Conservation (phyloP, 306 rosid species). For the Medicago lupulina region DNA sequence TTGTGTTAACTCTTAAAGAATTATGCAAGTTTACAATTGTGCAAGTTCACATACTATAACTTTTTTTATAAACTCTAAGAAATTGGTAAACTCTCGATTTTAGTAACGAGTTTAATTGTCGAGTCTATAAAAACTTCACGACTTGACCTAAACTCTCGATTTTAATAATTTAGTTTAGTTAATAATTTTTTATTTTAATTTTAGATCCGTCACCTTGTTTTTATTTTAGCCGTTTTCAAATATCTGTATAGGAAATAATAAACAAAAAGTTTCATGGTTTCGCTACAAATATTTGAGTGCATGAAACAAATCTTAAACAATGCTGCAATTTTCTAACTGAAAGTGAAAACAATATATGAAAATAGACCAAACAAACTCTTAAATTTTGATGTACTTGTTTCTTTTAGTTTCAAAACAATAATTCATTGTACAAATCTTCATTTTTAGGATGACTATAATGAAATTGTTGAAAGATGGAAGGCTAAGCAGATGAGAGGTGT, state of each 20-base stretch:
- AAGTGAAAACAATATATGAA: neutral
- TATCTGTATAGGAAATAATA: too few relatives aligned
- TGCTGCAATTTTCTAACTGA: neutral
- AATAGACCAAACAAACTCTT: neutral
- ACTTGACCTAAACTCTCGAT: neutral
- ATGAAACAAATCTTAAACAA: neutral
- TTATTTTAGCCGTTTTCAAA: too few relatives aligned
- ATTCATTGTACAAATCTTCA: conserved; percentile 13
- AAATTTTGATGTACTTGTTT: neutral
- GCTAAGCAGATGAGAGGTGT: conserved; percentile 63
- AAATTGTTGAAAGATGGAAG: conserved; percentile 64
- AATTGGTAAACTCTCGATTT: neutral
- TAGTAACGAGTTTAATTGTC: neutral
- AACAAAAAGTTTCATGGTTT: neutral
- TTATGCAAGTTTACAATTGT: too few relatives aligned
- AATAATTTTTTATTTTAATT: neutral
- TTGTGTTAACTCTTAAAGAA: neutral
- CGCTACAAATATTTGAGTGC: neutral
- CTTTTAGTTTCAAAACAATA: conserved; percentile 15
- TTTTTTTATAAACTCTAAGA: too few relatives aligned
- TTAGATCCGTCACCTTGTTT: neutral
- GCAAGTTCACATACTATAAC: too few relatives aligned
- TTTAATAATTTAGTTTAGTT: neutral
- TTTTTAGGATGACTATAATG: conserved; percentile 63
- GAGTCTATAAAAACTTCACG: neutral